These are phyloP conservation scores for Hygrocybe coccinea DNA, from an alignment of 768 basidiomycete species.

Conservation along the genomic window DNA sequence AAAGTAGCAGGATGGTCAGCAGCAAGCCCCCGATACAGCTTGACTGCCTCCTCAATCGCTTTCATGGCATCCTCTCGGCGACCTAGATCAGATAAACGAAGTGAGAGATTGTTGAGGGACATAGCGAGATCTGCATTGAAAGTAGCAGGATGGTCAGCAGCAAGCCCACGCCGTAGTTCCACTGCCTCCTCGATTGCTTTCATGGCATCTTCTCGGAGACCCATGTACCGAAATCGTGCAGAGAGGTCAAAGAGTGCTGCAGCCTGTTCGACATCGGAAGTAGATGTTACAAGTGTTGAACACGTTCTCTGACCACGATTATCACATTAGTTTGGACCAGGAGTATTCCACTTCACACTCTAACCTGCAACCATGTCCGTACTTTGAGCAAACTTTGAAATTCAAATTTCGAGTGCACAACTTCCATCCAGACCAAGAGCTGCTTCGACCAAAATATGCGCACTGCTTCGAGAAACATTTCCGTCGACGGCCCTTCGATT, in stretches of 20 bases:
- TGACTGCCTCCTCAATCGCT: neutral
- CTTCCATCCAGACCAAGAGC: too few relatives aligned
- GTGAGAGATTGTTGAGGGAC: too few relatives aligned
- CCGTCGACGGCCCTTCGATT: neutral
- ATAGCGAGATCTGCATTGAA: too few relatives aligned
- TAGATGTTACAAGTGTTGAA: neutral
- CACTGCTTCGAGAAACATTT: neutral
- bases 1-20: too few relatives aligned
- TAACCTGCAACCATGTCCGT: neutral
- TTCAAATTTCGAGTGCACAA: neutral
- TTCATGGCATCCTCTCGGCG: too few relatives aligned
- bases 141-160: too few relatives aligned
- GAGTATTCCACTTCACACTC: neutral
- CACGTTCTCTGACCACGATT: too few relatives aligned
- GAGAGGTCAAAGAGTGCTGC: neutral
- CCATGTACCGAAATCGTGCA: neutral
- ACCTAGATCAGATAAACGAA: too few relatives aligned
- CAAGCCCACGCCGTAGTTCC: too few relatives aligned
- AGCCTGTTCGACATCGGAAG: neutral
- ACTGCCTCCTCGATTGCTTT: too few relatives aligned
- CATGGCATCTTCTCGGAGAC: too few relatives aligned
- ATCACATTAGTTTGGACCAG: neutral
- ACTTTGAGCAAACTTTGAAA: neutral
- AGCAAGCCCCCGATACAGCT: neutral
- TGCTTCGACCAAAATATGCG: neutral